Evolutionary conservation across 1,139 yeast genomes (phyloP), one percentile per base, ranked within the genome.

Genomic region (Kluyveromyces sp.): DNA sequence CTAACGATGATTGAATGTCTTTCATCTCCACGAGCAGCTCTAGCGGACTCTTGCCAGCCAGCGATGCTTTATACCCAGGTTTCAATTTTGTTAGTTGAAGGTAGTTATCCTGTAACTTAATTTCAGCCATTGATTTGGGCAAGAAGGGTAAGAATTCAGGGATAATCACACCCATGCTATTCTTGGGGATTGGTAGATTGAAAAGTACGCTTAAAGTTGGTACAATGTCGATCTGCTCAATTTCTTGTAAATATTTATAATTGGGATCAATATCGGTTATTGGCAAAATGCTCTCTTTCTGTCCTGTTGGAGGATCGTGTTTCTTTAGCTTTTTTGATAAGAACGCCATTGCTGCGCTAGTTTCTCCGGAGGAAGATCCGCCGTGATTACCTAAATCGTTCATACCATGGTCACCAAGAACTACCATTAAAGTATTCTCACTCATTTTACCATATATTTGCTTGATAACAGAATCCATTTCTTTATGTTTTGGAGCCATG

Each of bases 351-450:
- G 85, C 97, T 0, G 98, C 83, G 27, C 89, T 83, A 0, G 97
- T 92, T 63, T 92, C 98, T 0, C 97, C 96, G 0, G 74, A 65
- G 0, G 96, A 85, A 0, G 97, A 86, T 0, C 97, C 98, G 8
- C 98, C 98, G 62, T 92, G 98, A 57, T 92, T 92, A 0, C 98
- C 98, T 32, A 70, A 63, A 41, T 73, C 75, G 58, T 86, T 87
- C 97, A 90, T 90, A 1, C 97, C 97, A 64, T 90, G 97, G 59
- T 90, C 97, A 1, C 98, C 98, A 70, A 87, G 70, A 1, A 92
- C 77, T 5, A 92, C 78, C 34, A 92, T 67, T 41, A 92, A 64
- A 0, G 95, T 83, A 26, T 74, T 68, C 29, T 81, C 76, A 38
- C 74, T 72, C 10, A 77, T 61, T 6, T 71, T 66, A 0, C 68